Evolutionary conservation across 331 rosid genomes (phyloP), one percentile per base, ranked within the genome.

Genomic region (Pyrus hybrid): DNA sequence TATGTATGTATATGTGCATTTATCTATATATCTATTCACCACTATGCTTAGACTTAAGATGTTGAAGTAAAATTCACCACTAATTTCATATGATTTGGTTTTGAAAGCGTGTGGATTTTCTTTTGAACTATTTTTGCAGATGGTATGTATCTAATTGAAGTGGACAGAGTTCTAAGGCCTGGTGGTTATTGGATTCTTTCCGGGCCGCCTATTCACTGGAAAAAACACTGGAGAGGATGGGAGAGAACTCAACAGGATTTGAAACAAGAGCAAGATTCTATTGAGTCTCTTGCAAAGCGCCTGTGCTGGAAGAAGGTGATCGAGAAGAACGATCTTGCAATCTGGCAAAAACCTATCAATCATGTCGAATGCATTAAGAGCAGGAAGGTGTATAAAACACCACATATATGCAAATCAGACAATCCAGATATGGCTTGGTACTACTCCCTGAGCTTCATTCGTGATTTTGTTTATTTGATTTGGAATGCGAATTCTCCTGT

Each of bases 131-230:
- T 29, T 63, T 61, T 23, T 10, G 71, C 91, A 92, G 97, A 90
- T 76, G 96, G 97, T n/a, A 26, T 90, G 86, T 95, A 90, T 80
- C 80, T 95, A 70, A 89, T 83, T 41, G 99, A 95, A 82, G 91
- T 95, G 73, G 99, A 95, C 75, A 81, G 99, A 88, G 72, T 92
- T 67, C 82, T 95, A 5, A 90, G 98, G 76, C 99, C 99, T 8
- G 98, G 99, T 41, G 99, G 93, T 4, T 95, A 95, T 77, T 95
- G 99, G 99, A 84, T 95, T 85, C 93, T 95, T 8, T 95, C 99
- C 8, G 99, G 99, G 3, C 99, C 99, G 16, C 99, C 99, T 8
- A 90, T 95, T 30, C 37, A 82, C 63, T 95, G 99, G 99, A 89
- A 92, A 83, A 89, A 60, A 82, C 83, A 90, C 67, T 95, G 99